phyloP scores from a whole-genome alignment of 441 rosid genomes.

The Dalechampia spathulata region DNA sequence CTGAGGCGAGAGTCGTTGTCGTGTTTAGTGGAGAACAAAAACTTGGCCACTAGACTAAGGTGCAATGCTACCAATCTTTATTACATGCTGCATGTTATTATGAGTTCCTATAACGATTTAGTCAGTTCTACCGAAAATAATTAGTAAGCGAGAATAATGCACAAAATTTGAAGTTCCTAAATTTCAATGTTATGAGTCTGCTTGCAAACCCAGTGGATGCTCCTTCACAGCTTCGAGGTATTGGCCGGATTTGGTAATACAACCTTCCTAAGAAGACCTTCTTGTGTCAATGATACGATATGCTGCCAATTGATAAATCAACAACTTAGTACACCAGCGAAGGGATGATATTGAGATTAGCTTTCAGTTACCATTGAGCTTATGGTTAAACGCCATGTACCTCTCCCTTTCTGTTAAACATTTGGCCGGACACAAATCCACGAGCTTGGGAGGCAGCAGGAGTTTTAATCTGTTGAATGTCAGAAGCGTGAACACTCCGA shows the following conservation, averaged over 20 bases:
- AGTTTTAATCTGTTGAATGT: constrained; percentile 41
- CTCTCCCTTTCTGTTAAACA: constrained; percentile 83
- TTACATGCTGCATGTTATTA: too few species aligned
- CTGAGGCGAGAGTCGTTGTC: too few species aligned
- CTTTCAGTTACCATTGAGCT: neutral
- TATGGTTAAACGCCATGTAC: constrained; percentile 34
- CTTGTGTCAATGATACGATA: constrained; percentile 68
- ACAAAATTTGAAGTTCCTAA: too few species aligned
- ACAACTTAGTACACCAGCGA: neutral
- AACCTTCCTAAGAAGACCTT: constrained; percentile 60
- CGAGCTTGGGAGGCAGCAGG: constrained; percentile 57
- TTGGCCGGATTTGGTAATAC: constrained; percentile 25
- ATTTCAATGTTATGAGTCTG: too few species aligned
- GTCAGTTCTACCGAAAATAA: too few species aligned
- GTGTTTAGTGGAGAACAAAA: too few species aligned
- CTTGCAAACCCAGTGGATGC: too few species aligned
- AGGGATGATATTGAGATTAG: neutral
- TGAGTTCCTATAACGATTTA: too few species aligned
- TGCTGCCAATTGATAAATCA: constrained; percentile 41
- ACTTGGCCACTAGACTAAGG: too few species aligned
- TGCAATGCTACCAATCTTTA: too few species aligned
- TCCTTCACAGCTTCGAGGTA: constrained; percentile 67
- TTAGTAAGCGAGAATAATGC: too few species aligned
- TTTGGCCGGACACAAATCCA: constrained; percentile 67
- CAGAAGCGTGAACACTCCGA: constrained; percentile 3